phyloP scores from a whole-genome alignment of 441 rosid genomes.

The Gossypium gossypioides region DNA sequence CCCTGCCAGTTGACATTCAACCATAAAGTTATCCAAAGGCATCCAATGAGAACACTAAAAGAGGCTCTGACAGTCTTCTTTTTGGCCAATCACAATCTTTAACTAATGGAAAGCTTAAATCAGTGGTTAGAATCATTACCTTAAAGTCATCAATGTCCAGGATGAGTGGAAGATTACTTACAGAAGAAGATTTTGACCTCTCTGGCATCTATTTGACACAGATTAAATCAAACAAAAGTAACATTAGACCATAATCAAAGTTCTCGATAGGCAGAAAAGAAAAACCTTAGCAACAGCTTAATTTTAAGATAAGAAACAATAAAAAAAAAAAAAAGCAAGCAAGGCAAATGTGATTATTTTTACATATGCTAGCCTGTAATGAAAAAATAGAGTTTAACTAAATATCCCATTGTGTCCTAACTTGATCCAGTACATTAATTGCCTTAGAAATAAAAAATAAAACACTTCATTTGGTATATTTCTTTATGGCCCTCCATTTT shows the following conservation, averaged over 20 bases:
- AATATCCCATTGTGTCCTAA: neutral
- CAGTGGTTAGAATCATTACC: constrained; percentile 35
- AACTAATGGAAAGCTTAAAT: neutral
- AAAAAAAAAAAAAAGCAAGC: neutral
- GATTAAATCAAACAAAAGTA: constrained; percentile 9
- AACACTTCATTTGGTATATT: neutral
- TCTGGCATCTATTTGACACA: constrained; percentile 46
- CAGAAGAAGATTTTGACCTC: constrained; percentile 50
- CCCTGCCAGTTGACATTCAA: constrained; percentile 44
- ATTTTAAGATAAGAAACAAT: neutral
- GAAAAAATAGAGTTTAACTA: neutral
- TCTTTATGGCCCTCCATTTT: neutral
- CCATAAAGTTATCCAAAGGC: neutral
- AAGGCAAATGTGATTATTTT: neutral
- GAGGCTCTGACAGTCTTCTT: constrained; percentile 5
- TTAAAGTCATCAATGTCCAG: constrained; percentile 86
- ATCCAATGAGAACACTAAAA: constrained; percentile 3
- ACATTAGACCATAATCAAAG: neutral
- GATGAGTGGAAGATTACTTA: constrained; percentile 60
- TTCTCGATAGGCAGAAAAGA: neutral
- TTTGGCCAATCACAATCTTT: neutral
- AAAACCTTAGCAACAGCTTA: neutral
- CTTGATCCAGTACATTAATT: neutral
- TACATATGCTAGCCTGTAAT: neutral
- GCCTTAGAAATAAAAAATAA: neutral